phyloP scores from a whole-genome alignment of 139 green algal species.

The Bryopsis sp. region DNA sequence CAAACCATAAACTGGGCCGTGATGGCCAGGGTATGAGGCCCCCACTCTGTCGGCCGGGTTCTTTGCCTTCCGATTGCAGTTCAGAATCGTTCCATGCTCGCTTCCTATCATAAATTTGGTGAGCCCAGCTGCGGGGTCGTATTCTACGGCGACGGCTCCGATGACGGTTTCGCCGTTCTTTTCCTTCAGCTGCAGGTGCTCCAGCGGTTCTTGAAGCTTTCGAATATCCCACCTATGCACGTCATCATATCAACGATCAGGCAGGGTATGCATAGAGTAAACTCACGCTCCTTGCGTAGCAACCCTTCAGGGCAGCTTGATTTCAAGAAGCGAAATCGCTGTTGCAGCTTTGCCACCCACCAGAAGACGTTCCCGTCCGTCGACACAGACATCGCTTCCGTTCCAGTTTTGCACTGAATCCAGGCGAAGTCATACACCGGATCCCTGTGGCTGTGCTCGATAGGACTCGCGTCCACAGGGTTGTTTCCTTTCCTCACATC shows the following conservation, averaged over 20 bases:
- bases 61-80: constrained; percentile 88
- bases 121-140: constrained; percentile 69
- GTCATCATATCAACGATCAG: not conserved
- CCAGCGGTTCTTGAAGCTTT: constrained; percentile 60
- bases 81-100: constrained; percentile 67
- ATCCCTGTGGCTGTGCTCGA: constrained; percentile 35
- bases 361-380: constrained; percentile 68
- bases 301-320: too few relatives aligned
- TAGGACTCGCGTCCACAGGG: constrained; percentile 50
- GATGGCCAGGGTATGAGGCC: constrained; percentile 67
- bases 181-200: constrained; percentile 59
- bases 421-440: constrained; percentile 80
- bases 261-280: not conserved
- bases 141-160: constrained; percentile 69
- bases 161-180: constrained; percentile 51
- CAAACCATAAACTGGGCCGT: constrained; percentile 72
- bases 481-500: constrained; percentile 69
- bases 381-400: constrained; percentile 69
- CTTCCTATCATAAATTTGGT: constrained; percentile 95
- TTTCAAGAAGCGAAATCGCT: too few relatives aligned
- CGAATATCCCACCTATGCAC: constrained; percentile 83
- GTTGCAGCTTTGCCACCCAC: constrained; percentile 31
- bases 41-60: constrained; percentile 75
- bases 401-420: constrained; percentile 88
- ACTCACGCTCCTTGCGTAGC: too few relatives aligned